These are phyloP conservation scores for Cystofilobasidium capitatum DNA, from an alignment of 768 basidiomycete species.

Conservation along the genomic window DNA sequence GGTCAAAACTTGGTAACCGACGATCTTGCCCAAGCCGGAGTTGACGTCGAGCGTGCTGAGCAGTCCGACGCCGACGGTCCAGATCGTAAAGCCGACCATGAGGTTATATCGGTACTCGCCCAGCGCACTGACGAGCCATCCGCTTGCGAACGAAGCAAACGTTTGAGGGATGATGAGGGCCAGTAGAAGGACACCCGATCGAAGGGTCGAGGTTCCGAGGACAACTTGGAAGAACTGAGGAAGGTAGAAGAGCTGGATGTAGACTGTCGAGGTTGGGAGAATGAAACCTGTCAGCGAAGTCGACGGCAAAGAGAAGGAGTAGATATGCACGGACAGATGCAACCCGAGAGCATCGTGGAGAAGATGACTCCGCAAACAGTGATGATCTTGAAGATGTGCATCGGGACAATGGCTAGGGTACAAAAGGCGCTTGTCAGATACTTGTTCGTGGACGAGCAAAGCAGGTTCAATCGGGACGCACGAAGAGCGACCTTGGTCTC, in stretches of 20 bases:
- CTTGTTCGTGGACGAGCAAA: not conserved
- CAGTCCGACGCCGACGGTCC: slow-evolving; percentile 61
- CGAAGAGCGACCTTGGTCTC: slow-evolving; percentile 56
- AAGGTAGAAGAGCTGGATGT: slow-evolving; percentile 46
- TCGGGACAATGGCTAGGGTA: slow-evolving; percentile 19
- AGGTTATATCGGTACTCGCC: slow-evolving; percentile 57
- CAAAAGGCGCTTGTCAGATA: not conserved
- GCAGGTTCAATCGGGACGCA: not conserved
- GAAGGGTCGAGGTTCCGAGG: slow-evolving; percentile 56
- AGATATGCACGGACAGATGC: slow-evolving; percentile 9
- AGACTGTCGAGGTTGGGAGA: slow-evolving; percentile 44
- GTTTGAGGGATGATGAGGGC: slow-evolving; percentile 56
- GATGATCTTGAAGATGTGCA: slow-evolving; percentile 59
- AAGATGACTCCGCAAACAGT: slow-evolving; percentile 62
- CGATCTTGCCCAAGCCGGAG: slow-evolving; percentile 48
- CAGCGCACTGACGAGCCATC: slow-evolving; percentile 54
- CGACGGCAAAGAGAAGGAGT: slow-evolving; percentile 28
- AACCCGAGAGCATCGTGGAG: slow-evolving; percentile 56
- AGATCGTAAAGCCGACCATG: slow-evolving; percentile 55
- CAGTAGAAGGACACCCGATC: slow-evolving; percentile 56
- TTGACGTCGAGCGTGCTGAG: slow-evolving; percentile 53
- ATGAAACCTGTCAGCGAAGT: slow-evolving; percentile 47
- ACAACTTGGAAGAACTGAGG: slow-evolving; percentile 42
- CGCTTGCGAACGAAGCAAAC: slow-evolving; percentile 39
- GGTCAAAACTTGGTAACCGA: slow-evolving; percentile 54